A percentile compares a stretch with the other conserved stretches of the same genome.
These are phyloP conservation scores for Myxozyma mucilagina DNA, from an alignment of 805 yeast species.

Conservation along the genomic window DNA sequence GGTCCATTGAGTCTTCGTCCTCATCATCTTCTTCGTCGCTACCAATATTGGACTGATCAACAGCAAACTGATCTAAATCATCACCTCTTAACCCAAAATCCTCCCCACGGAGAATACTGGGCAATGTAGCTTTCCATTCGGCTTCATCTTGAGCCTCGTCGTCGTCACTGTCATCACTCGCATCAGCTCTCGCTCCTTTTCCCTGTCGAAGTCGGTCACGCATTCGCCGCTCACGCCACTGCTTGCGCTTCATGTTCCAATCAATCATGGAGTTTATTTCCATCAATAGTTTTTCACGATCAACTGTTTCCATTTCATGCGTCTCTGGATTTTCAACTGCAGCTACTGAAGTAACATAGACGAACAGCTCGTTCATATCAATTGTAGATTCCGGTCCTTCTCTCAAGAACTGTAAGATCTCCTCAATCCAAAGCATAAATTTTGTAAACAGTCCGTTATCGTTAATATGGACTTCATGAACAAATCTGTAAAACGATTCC, in stretches of 20 bases:
- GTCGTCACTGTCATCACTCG: conserved; percentile 34
- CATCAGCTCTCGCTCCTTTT: conserved; percentile 30
- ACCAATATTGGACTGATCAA: conserved; percentile 38
- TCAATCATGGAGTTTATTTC: conserved; percentile 47
- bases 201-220: conserved; percentile 28
- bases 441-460: conserved; percentile 75
- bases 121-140: conserved; percentile 49
- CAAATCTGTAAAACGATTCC: conserved; percentile 66
- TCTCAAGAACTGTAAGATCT: conserved; percentile 62
- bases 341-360: conserved; percentile 6
- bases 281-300: conserved; percentile 38
- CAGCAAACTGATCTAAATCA: conserved; percentile 48
- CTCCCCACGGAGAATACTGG: conserved; percentile 45
- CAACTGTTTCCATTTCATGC: conserved; percentile 16
- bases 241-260: conserved; percentile 43
- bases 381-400: conserved; percentile 45
- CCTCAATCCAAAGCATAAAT: conserved; percentile 71
- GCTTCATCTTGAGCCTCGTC: conserved; percentile 39
- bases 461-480: conserved; percentile 77
- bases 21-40: conserved; percentile 41
- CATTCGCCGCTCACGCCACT: conserved; percentile 35
- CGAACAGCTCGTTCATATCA: conserved; percentile 33
- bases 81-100: conserved; percentile 54
- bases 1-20: conserved; percentile 37
- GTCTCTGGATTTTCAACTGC: conserved; percentile 21